Percentiles rank a stretch among this genome's conserved stretches.
Conservation (phyloP, 306 rosid genomes). For the Glycine latifolia region DNA sequence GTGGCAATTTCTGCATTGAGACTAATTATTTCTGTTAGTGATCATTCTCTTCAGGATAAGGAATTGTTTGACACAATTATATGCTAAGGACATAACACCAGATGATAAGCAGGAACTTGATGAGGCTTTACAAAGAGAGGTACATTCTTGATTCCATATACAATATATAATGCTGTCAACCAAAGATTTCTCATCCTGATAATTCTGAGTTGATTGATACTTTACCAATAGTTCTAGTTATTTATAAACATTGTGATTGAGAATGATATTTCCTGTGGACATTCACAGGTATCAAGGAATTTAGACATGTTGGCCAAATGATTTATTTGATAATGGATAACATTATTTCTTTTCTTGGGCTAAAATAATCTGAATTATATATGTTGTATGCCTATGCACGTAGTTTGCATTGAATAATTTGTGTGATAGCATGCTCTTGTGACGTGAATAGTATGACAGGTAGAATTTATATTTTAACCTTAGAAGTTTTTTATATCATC, state of each 20-base stretch:
- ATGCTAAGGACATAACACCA: conserved; percentile 96
- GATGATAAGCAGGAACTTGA: conserved; percentile 99
- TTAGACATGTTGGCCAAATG: background rate
- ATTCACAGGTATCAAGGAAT: background rate
- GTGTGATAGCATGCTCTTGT: no score
- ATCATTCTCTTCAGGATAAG: conserved; percentile 71
- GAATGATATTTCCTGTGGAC: background rate
- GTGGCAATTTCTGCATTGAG: conserved; percentile 21
- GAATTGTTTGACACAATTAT: conserved; percentile 83
- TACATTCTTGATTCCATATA: conserved; percentile 45
- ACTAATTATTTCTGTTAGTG: conserved; percentile 16
- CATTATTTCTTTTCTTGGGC: conserved; percentile 1
- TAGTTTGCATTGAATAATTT: no score
- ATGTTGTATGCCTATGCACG: no score
- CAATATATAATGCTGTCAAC: background rate
- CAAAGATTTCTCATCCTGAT: background rate
- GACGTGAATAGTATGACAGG: no score
- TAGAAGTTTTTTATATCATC: no score
- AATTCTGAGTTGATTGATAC: conserved; percentile 25
- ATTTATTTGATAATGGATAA: conserved; percentile 7
- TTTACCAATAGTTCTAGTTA: conserved; percentile 1
- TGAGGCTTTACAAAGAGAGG: conserved; percentile 97
- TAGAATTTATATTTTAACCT: no score
- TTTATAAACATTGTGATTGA: conserved; percentile 17
- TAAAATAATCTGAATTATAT: conserved; percentile 9